These are phyloP conservation scores for Botrytis cinerea DNA, from an alignment of 2,329 filamentous ascomycete genomes.

Conservation along the genomic window DNA sequence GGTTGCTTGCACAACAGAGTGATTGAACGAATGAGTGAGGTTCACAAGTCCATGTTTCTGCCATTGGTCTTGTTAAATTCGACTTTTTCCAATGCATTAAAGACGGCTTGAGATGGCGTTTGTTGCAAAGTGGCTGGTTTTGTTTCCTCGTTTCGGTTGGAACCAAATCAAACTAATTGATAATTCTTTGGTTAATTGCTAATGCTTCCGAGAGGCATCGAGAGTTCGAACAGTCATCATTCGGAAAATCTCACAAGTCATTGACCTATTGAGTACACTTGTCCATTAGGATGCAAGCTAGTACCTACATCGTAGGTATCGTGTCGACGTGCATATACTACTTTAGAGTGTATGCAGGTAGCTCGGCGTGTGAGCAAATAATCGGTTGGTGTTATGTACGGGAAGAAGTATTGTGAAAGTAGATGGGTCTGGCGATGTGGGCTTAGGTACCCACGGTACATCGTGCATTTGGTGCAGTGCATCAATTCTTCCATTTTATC, in stretches of 20 bases:
- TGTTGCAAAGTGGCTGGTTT: conserved; percentile 9
- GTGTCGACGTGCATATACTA: conserved; percentile 17
- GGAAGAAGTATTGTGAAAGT: conserved; percentile 11
- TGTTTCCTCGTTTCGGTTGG: not conserved
- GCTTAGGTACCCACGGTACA: conserved; percentile 8
- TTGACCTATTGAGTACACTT: conserved; percentile 1
- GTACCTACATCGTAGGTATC: conserved; percentile 10
- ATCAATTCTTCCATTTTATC: conserved; percentile 11
- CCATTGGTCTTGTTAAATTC: conserved; percentile 7
- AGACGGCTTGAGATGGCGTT: conserved; percentile 14
- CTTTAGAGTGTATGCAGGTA: conserved; percentile 2
- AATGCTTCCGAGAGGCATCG: not conserved
- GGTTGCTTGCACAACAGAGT: conserved; percentile 4
- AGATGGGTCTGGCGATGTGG: conserved; percentile 10
- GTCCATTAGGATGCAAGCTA: not conserved
- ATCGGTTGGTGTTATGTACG: conserved; percentile 14
- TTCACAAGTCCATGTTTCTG: not conserved
- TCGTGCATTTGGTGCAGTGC: conserved; percentile 18
- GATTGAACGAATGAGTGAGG: not conserved
- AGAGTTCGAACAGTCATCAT: not conserved
- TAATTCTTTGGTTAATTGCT: conserved; percentile 1
- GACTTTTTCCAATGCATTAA: conserved; percentile 14
- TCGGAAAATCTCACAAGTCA: conserved; percentile 1
- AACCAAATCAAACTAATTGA: not conserved
- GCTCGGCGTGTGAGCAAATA: conserved; percentile 17